Conservation (phyloP, 2,329 filamentous ascomycete genomes). For the Aureobasidium sp. region DNA sequence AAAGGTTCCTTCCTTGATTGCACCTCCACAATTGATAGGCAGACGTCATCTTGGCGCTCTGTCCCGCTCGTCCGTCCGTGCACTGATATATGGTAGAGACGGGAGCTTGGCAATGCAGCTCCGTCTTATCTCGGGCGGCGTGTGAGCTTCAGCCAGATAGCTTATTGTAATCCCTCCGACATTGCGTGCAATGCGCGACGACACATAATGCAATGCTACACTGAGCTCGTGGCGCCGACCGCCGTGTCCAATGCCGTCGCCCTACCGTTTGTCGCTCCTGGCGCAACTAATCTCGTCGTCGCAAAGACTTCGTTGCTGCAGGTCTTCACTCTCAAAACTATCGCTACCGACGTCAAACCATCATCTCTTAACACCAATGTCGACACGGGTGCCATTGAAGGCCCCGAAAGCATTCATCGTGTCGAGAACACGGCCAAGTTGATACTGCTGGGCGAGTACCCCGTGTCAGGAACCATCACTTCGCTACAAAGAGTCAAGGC, state of each 20-base stretch:
- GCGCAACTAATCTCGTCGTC: constrained; percentile 78
- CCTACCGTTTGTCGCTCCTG: constrained; percentile 67
- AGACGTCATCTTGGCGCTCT: constrained; percentile 3
- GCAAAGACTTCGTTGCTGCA: constrained; percentile 90
- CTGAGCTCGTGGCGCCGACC: constrained; percentile 87
- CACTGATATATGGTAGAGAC: not conserved
- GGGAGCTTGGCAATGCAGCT: not conserved
- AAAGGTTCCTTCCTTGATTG: constrained; percentile 11
- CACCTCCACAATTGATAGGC: not conserved
- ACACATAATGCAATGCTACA: constrained; percentile 83
- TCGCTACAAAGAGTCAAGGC: constrained; percentile 73
- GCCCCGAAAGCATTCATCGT: constrained; percentile 13
- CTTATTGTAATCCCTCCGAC: not conserved
- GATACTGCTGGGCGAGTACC: constrained; percentile 76
- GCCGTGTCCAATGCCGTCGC: constrained; percentile 84
- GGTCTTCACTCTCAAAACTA: constrained; percentile 69
- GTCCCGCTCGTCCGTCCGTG: not conserved
- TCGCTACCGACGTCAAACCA: constrained; percentile 52
- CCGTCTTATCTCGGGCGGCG: not conserved
- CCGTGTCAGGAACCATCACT: constrained; percentile 75
- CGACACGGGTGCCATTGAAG: constrained; percentile 2
- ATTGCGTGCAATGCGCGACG: constrained; percentile 10
- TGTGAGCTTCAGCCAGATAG: not conserved
- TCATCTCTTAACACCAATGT: constrained; percentile 7
- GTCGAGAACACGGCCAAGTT: constrained; percentile 58